phyloP scores from a whole-genome alignment of 768 basidiomycete species.

The Mycena latifolia region DNA sequence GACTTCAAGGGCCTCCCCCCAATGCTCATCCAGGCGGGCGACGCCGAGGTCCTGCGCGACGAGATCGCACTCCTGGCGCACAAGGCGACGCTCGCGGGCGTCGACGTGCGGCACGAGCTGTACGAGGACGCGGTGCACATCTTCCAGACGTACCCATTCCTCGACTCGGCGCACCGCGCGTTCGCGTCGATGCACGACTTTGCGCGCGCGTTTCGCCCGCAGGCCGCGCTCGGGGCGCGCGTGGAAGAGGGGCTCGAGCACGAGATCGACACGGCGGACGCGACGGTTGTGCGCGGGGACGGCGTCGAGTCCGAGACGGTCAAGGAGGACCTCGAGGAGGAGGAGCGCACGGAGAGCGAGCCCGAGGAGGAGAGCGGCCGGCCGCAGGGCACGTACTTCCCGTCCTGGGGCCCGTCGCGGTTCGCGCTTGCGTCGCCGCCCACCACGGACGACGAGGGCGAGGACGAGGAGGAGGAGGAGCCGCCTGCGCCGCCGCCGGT shows the following conservation, averaged over 20 bases:
- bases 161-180: conserved; percentile 72
- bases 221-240: conserved; percentile 59
- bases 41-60: conserved; percentile 95
- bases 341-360: conserved; percentile 42
- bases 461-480: conserved; percentile 33
- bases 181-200: conserved; percentile 81
- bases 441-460: conserved; percentile 34
- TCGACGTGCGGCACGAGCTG: conserved; percentile 87
- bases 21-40: conserved; percentile 91
- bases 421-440: conserved; percentile 41
- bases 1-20: conserved; percentile 90
- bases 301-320: conserved; percentile 66
- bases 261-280: conserved; percentile 77
- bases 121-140: conserved; percentile 95
- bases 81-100: conserved; percentile 90
- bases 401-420: conserved; percentile 66
- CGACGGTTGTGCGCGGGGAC: conserved; percentile 80
- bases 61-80: conserved; percentile 93
- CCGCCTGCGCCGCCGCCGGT: conserved; percentile 24
- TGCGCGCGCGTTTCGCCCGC: conserved; percentile 69
- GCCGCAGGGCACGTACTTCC: conserved; percentile 44
- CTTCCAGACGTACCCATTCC: conserved; percentile 90
- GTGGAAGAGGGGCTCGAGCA: conserved; percentile 73
- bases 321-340: conserved; percentile 54
- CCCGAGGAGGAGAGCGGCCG: conserved; percentile 33